phyloP scores from a whole-genome alignment of 2,329 filamentous ascomycete genomes.

The Neonectria ditissima region DNA sequence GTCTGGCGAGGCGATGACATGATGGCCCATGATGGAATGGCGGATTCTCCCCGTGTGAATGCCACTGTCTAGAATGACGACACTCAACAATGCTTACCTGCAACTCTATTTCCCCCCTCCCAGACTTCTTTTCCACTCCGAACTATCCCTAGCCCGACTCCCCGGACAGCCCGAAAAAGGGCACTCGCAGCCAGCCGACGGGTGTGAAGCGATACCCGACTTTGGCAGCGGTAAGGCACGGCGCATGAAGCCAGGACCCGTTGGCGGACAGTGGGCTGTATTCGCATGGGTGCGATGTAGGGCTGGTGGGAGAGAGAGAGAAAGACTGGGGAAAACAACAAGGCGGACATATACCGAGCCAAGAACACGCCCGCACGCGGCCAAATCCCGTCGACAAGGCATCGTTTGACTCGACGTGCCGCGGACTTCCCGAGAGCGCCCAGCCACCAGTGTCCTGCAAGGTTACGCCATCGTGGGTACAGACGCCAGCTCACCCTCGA shows the following conservation, averaged over 20 bases:
- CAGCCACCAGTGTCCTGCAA: conserved; percentile 15
- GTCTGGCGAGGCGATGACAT: not conserved
- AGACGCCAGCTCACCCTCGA: not conserved
- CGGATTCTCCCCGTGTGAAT: not conserved
- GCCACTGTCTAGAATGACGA: not conserved
- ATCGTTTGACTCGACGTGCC: conserved; percentile 1
- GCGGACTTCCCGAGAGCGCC: conserved; percentile 21
- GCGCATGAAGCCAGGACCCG: conserved; percentile 10
- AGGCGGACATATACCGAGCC: conserved; percentile 8
- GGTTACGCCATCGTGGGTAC: conserved; percentile 29
- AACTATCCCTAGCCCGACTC: conserved; percentile 14
- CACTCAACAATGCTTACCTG: not conserved
- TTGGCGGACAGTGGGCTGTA: conserved; percentile 1
- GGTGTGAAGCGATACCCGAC: conserved; percentile 11
- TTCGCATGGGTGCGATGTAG: not conserved
- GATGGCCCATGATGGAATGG: not conserved
- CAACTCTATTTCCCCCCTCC: conserved; percentile 18
- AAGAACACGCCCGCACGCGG: conserved; percentile 4
- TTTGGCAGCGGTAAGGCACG: conserved; percentile 14
- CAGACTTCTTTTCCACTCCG: conserved; percentile 2
- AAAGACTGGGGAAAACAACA: not conserved
- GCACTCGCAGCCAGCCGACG: not conserved
- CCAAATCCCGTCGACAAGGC: conserved; percentile 4
- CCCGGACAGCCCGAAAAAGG: conserved; percentile 14
- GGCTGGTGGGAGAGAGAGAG: not conserved